A percentile compares a stretch with the other conserved stretches of the same genome.
Evolutionary conservation across 2,329 filamentous ascomycete species (phyloP).

Genomic region (Sporothrix sp.): DNA sequence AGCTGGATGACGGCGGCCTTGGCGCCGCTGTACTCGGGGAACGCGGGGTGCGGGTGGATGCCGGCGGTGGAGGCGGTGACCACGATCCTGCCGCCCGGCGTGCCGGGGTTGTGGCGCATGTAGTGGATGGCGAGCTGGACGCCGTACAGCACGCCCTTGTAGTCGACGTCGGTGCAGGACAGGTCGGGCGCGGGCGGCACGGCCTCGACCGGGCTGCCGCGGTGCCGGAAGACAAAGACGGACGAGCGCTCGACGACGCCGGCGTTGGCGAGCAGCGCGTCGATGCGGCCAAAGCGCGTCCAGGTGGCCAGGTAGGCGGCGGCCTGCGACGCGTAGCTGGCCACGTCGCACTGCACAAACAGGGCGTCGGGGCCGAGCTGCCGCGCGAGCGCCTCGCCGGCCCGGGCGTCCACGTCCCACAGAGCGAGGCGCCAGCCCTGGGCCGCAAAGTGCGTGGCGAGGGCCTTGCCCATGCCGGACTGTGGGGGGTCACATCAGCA

Average conservation of each 20-base stretch:
- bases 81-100: constrained; percentile 11
- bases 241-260: constrained; percentile 38
- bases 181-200: constrained; percentile 31
- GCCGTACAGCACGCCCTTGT: constrained; percentile 42
- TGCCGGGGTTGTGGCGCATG: constrained; percentile 37
- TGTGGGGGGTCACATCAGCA: not conserved
- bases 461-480: constrained; percentile 13
- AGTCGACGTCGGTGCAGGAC: constrained; percentile 37
- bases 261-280: constrained; percentile 40
- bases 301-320: constrained; percentile 33
- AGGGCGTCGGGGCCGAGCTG: constrained; percentile 20
- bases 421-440: constrained; percentile 10
- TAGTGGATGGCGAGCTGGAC: constrained; percentile 41
- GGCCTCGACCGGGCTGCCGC: constrained; percentile 6
- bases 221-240: constrained; percentile 29
- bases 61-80: constrained; percentile 25
- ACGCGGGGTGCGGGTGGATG: constrained; percentile 33
- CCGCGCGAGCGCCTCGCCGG: constrained; percentile 7
- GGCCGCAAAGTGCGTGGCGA: constrained; percentile 25
- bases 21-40: constrained; percentile 41
- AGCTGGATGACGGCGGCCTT: constrained; percentile 39
- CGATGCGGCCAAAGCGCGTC: constrained; percentile 35
- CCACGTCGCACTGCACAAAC: constrained; percentile 37
- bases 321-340: constrained; percentile 36
- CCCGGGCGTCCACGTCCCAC: constrained; percentile 11